These are phyloP conservation scores for Clohesyomyces aquaticus DNA, from an alignment of 495 filamentous ascomycete species.

Conservation along the genomic window DNA sequence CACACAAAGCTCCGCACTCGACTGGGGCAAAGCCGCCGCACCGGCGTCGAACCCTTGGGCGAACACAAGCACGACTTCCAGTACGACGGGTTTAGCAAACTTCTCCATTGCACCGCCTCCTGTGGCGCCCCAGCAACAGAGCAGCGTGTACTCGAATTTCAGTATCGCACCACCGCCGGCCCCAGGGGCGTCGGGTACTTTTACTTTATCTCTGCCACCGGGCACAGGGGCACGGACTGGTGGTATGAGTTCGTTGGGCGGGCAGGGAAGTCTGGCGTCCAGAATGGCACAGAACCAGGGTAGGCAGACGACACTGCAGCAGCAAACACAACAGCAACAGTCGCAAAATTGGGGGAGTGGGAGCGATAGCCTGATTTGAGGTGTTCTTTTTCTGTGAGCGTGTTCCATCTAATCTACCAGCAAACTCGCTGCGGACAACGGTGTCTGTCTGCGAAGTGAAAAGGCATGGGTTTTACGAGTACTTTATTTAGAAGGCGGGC, in stretches of 20 bases:
- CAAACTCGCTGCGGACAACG: too few relatives aligned
- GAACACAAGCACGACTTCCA: slow-evolving; percentile 7
- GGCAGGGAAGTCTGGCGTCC: neutral
- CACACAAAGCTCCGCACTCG: slow-evolving; percentile 20
- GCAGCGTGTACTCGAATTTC: slow-evolving; percentile 15
- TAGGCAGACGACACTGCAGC: slow-evolving; percentile 23
- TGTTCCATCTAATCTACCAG: neutral
- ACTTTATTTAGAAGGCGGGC: too few relatives aligned
- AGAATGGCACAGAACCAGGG: slow-evolving; percentile 25
- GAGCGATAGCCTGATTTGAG: slow-evolving; percentile 27
- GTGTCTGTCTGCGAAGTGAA: neutral
- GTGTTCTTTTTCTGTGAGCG: neutral
- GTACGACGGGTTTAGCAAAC: slow-evolving; percentile 12
- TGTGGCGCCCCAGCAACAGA: slow-evolving; percentile 2
- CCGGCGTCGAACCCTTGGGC: slow-evolving; percentile 25
- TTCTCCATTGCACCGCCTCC: slow-evolving; percentile 37
- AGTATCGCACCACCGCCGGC: slow-evolving; percentile 36
- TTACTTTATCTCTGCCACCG: slow-evolving; percentile 3
- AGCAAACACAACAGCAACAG: neutral
- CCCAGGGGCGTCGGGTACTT: neutral
- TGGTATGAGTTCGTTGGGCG: slow-evolving; percentile 5
- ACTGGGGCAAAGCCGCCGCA: slow-evolving; percentile 30
- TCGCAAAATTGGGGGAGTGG: slow-evolving; percentile 14
- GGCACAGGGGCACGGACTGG: slow-evolving; percentile 9
- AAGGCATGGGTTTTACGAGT: too few relatives aligned